phyloP scores from a whole-genome alignment of 305 asterid species.

The Solanum aculeatissimum region DNA sequence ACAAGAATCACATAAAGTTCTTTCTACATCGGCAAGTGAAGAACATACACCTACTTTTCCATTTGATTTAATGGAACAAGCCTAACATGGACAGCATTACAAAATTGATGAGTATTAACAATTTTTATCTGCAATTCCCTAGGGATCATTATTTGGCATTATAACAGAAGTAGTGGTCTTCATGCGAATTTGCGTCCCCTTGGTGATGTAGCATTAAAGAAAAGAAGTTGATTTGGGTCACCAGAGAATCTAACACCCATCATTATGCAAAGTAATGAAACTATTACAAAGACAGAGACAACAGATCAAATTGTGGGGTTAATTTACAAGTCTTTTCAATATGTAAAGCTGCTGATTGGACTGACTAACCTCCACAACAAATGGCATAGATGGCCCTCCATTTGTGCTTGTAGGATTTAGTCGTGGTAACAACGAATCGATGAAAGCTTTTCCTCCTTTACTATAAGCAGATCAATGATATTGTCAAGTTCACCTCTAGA shows the following conservation, averaged over 20 bases:
- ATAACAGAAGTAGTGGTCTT: background rate
- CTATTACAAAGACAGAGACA: background rate
- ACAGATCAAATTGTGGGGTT: background rate
- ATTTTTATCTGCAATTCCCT: background rate
- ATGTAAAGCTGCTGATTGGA: background rate
- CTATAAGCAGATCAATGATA: slow-evolving; percentile 27
- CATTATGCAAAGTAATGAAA: background rate
- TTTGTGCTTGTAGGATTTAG: slow-evolving; percentile 58
- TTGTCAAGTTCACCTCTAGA: slow-evolving; percentile 3
- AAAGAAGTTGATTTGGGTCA: background rate
- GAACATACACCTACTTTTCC: background rate
- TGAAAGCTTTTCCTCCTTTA: slow-evolving; percentile 93
- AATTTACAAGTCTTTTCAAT: background rate
- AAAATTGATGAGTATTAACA: background rate
- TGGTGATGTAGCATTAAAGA: background rate
- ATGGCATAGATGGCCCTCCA: slow-evolving; percentile 93
- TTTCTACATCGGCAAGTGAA: background rate
- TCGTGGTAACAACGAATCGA: slow-evolving; percentile 85
- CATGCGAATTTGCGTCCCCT: background rate
- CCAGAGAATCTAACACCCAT: background rate
- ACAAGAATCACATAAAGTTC: background rate
- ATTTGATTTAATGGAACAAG: background rate
- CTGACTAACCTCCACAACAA: slow-evolving; percentile 77
- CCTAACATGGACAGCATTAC: background rate
- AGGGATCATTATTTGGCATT: background rate